Evolutionary conservation across 2,329 filamentous ascomycete genomes (phyloP), one percentile per base, ranked within the genome.

Genomic region (Hortaea werneckii): DNA sequence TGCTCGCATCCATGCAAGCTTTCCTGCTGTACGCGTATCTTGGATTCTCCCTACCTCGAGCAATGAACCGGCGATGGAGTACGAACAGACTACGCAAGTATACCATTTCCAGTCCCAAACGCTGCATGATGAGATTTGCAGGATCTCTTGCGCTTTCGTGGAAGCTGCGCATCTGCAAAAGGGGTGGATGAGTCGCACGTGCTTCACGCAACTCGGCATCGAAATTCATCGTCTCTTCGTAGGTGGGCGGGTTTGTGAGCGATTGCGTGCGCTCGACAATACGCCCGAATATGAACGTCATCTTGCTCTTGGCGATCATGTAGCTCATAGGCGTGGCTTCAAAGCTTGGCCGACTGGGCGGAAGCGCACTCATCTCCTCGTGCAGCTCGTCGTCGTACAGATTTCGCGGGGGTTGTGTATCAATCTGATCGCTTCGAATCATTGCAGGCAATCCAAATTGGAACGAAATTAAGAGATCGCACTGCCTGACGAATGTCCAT

Each of bases 71-170:
- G 42, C 88, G 78, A 64, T 98, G 92, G 35, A 98, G 76, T 20
- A 95, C 78, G 57, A 87, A 94, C 57, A 94, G 76, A 12, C 88
- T 85, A 67, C 94, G 95, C 52, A 94, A 81, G 60, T 88, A 94
- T 5, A 95, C 69, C 42, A 92, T 82, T 50, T 92, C 86, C 29
- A 95, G 70, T 46, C 84, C 85, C 61, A 88, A 89, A 28, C 89
- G 81, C 43, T 89, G 84, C 70, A 94, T 83, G 47, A 95, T 77
- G 29, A 82, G 58, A 13, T 74, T 75, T 2, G 76, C 71, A 1
- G 79, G 82, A 49, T 95, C 89, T 40, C 81, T 74, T 4, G 79
- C 82, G 37, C 76, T 79, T 45, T 87, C 83, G 47, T 89, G 83
- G 48, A 94, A 74, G 0, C 82, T 75, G 29, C 82, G 80, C 54